Evolutionary conservation across 2,329 filamentous ascomycete genomes (phyloP).

Genomic region (Calonectria multiphialidica): DNA sequence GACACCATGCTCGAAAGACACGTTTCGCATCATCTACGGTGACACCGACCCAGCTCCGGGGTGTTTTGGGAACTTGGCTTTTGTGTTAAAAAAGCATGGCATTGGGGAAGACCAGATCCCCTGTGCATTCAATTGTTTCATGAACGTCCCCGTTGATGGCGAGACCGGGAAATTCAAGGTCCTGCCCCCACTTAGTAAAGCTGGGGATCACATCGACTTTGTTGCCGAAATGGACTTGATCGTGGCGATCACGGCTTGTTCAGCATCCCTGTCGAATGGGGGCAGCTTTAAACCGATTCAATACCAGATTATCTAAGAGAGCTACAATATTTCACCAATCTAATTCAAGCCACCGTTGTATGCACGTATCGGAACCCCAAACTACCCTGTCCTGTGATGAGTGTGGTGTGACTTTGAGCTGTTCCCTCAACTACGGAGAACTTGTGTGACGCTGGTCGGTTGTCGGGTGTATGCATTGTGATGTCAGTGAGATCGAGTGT

Average conservation of each 20-base stretch:
- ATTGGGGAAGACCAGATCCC: constrained; percentile 1
- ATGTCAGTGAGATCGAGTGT: background rate
- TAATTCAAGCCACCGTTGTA: background rate
- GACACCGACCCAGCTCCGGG: constrained; percentile 7
- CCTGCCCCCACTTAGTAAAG: background rate
- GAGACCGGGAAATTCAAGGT: constrained; percentile 12
- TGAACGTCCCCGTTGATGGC: constrained; percentile 8
- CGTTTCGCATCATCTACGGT: constrained; percentile 13
- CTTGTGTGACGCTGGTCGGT: background rate
- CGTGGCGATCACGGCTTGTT: constrained; percentile 11
- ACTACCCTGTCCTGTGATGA: too few relatives aligned
- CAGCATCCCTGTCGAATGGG: background rate
- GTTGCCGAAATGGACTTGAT: constrained; percentile 6
- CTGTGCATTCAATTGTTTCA: constrained; percentile 16
- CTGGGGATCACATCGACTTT: constrained; percentile 6
- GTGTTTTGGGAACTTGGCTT: constrained; percentile 10
- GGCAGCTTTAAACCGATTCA: constrained; percentile 10
- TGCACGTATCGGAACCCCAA: background rate
- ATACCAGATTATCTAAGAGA: background rate
- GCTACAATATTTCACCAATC: background rate
- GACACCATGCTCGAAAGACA: constrained; percentile 10
- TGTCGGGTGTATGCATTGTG: background rate
- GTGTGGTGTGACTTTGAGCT: too few relatives aligned
- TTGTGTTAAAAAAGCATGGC: background rate
- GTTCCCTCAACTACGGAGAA: background rate